phyloP scores from a whole-genome alignment of 306 rosid genomes.

The Dalbergia cultrata region DNA sequence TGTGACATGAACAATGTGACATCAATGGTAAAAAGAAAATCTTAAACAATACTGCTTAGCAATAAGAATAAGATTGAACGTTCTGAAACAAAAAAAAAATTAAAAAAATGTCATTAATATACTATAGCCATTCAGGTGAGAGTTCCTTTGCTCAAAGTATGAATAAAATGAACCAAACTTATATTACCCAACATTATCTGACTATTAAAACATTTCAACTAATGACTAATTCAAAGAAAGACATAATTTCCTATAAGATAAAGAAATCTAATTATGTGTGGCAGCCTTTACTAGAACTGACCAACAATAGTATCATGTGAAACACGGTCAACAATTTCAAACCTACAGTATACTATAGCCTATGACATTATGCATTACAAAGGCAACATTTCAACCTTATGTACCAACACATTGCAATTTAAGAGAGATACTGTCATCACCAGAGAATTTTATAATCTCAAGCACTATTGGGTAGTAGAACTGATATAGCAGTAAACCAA shows the following conservation, averaged over 20 bases:
- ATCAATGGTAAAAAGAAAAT: not conserved
- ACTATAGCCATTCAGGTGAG: not conserved
- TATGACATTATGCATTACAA: constrained; percentile 12
- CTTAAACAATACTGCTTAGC: constrained; percentile 18
- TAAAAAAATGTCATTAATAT: constrained; percentile 24
- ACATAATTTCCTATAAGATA: not conserved
- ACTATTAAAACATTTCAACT: constrained; percentile 1
- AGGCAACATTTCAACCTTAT: constrained; percentile 35
- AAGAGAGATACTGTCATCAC: constrained; percentile 23
- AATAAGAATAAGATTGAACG: constrained; percentile 11
- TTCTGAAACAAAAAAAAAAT: not conserved
- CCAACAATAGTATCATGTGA: constrained; percentile 19
- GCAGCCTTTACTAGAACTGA: constrained; percentile 26
- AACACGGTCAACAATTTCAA: constrained; percentile 20
- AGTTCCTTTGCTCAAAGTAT: constrained; percentile 23
- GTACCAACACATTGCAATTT: constrained; percentile 6
- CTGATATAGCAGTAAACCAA: constrained; percentile 26
- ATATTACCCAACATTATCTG: not conserved
- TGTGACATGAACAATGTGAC: constrained; percentile 25
- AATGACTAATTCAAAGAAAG: constrained; percentile 1
- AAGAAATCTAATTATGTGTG: constrained; percentile 19
- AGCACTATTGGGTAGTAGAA: constrained; percentile 25
- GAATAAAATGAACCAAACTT: constrained; percentile 15
- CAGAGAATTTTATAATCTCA: constrained; percentile 1
- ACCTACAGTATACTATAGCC: constrained; percentile 16